These are phyloP conservation scores for Mucor plumbeus DNA, from an alignment of 371 early-diverging fungal genomes.

Conservation along the genomic window DNA sequence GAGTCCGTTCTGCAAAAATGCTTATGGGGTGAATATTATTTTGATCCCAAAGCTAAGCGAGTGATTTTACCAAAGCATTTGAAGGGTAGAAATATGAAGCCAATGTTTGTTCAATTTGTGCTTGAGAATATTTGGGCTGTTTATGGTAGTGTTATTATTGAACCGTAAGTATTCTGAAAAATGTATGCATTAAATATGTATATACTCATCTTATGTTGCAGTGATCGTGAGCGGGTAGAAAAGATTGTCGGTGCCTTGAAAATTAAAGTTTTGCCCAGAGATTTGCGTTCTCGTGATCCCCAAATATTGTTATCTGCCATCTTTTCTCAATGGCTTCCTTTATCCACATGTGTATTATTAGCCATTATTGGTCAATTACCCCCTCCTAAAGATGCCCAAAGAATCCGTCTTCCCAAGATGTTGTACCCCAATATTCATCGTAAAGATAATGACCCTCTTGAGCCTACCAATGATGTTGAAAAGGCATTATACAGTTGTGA, in stretches of 20 bases:
- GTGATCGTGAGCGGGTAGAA: slow-evolving; percentile 85
- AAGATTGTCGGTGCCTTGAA: slow-evolving; percentile 89
- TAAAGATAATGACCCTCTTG: slow-evolving; percentile 41
- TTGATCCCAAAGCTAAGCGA: slow-evolving; percentile 93
- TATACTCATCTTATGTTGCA: slow-evolving; percentile 20
- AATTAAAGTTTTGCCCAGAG: slow-evolving; percentile 88
- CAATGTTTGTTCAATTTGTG: slow-evolving; percentile 96
- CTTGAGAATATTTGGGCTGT: slow-evolving; percentile 96
- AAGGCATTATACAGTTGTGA: slow-evolving; percentile 68
- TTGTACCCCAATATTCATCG: slow-evolving; percentile 65
- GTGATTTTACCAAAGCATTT: slow-evolving; percentile 85
- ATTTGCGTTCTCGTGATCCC: slow-evolving; percentile 87
- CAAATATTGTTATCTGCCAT: slow-evolving; percentile 76
- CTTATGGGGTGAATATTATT: slow-evolving; percentile 97
- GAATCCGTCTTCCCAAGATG: slow-evolving; percentile 79
- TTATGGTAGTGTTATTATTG: slow-evolving; percentile 82
- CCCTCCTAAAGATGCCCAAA: slow-evolving; percentile 84
- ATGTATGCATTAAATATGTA: neutral
- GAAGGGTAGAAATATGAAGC: slow-evolving; percentile 83
- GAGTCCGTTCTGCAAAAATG: slow-evolving; percentile 73
- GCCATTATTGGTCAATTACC: slow-evolving; percentile 90
- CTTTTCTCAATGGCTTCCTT: slow-evolving; percentile 84
- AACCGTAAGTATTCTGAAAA: slow-evolving; percentile 54
- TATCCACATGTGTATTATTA: slow-evolving; percentile 76
- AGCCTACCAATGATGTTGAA: slow-evolving; percentile 62